Conservation (phyloP, 768 basidiomycete species). For the Hirschioporus abietinus region DNA sequence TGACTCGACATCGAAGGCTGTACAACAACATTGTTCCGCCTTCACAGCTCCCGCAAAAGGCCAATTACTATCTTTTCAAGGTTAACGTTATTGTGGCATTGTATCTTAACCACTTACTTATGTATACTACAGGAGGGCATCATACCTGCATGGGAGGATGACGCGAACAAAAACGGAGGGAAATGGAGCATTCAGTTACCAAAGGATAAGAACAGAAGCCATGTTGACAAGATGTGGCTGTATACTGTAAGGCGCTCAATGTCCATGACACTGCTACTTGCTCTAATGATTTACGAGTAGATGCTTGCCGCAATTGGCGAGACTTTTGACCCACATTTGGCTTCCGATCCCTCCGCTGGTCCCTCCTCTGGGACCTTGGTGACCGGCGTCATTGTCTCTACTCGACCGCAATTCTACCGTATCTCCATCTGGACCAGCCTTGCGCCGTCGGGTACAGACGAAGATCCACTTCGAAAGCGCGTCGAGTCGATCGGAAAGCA, state of each 20-base stretch:
- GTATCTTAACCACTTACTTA: constrained; percentile 8
- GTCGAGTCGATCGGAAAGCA: constrained; percentile 82
- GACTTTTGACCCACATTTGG: constrained; percentile 87
- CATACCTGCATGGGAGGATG: constrained; percentile 97
- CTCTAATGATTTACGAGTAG: constrained; percentile 35
- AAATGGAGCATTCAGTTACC: constrained; percentile 99
- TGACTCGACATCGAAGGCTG: constrained; percentile 39
- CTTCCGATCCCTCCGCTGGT: constrained; percentile 35
- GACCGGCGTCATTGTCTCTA: constrained; percentile 93
- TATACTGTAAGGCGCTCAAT: constrained; percentile 63
- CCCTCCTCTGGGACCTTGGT: constrained; percentile 34
- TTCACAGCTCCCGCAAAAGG: constrained; percentile 86
- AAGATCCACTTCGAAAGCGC: constrained; percentile 63
- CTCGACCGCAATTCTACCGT: constrained; percentile 92
- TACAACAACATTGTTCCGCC: constrained; percentile 98
- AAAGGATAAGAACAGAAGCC: constrained; percentile 80
- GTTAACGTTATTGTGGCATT: constrained; percentile 33
- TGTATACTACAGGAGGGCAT: constrained; percentile 68
- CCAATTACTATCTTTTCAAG: constrained; percentile 99
- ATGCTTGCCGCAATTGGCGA: constrained; percentile 99
- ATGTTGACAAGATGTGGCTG: constrained; percentile 96
- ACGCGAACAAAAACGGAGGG: constrained; percentile 93
- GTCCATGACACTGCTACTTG: constrained; percentile 7
- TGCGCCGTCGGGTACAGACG: constrained; percentile 52
- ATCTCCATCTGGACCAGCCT: constrained; percentile 96